Evolutionary conservation across 2,329 filamentous ascomycete genomes (phyloP).

Genomic region (Pseudogymnoascus sp.): DNA sequence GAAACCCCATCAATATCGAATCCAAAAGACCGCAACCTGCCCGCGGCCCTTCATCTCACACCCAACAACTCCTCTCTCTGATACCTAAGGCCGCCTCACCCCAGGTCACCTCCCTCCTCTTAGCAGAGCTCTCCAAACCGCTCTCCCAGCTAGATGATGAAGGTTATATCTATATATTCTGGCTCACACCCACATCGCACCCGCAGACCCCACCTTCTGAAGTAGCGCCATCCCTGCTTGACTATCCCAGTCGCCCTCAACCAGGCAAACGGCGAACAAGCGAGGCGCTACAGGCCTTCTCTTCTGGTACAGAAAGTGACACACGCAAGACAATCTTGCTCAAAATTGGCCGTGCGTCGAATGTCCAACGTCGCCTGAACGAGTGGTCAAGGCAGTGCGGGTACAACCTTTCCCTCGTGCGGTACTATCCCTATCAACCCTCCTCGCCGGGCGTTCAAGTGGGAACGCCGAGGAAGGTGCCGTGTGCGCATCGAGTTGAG

Average conservation of each 20-base stretch:
- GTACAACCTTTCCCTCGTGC: constrained; percentile 76
- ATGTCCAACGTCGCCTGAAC: constrained; percentile 83
- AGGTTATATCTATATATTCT: constrained; percentile 99
- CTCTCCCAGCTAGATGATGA: constrained; percentile 67
- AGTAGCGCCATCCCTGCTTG: constrained; percentile 50
- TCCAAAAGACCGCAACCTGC: constrained; percentile 19
- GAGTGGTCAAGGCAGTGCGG: constrained; percentile 93
- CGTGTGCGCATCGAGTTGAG: constrained; percentile 81
- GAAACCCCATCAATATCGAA: not conserved
- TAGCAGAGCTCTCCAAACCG: constrained; percentile 68
- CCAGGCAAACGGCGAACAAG: constrained; percentile 20
- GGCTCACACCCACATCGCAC: constrained; percentile 66
- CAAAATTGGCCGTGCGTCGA: constrained; percentile 62
- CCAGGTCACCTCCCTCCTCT: constrained; percentile 59
- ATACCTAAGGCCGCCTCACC: constrained; percentile 63
- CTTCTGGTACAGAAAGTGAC: constrained; percentile 27
- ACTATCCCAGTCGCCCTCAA: constrained; percentile 37
- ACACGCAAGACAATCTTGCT: constrained; percentile 54
- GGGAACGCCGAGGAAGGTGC: constrained; percentile 58
- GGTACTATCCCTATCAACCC: constrained; percentile 78
- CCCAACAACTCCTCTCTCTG: constrained; percentile 49
- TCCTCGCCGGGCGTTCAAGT: constrained; percentile 21
- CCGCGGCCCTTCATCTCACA: constrained; percentile 26
- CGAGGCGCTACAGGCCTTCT: constrained; percentile 23
- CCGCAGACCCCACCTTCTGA: constrained; percentile 47